Evolutionary conservation across 2,329 filamentous ascomycete genomes (phyloP).

Genomic region (Reticulascus tulasneorum): DNA sequence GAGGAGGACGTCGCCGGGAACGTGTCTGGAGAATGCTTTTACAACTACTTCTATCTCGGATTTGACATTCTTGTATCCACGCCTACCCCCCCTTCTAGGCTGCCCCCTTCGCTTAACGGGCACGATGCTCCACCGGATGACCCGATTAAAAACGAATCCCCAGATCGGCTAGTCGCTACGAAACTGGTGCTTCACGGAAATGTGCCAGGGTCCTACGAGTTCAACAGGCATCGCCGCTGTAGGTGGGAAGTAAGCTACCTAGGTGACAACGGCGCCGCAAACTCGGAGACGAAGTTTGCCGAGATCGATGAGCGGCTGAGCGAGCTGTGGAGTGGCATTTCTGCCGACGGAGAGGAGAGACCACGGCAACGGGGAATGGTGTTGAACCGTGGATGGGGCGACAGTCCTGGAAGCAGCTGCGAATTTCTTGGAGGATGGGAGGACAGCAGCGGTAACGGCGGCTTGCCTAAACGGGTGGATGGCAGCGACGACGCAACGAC

Average conservation of each 20-base stretch:
- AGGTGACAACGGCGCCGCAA: constrained; percentile 44
- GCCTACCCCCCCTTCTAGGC: constrained; percentile 60
- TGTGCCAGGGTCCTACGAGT: constrained; percentile 91
- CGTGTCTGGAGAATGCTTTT: constrained; percentile 75
- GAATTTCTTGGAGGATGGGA: constrained; percentile 85
- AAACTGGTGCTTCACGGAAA: constrained; percentile 95
- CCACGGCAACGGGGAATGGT: constrained; percentile 72
- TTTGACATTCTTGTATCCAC: constrained; percentile 91
- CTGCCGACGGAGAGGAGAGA: constrained; percentile 49
- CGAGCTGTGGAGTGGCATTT: constrained; percentile 65
- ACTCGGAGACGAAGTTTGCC: constrained; percentile 76
- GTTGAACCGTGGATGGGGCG: constrained; percentile 84
- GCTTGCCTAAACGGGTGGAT: constrained; percentile 48
- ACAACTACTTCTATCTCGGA: constrained; percentile 95
- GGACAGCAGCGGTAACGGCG: constrained; percentile 54
- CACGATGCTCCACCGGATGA: constrained; percentile 21
- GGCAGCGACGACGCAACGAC: constrained; percentile 61
- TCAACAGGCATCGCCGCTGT: constrained; percentile 88
- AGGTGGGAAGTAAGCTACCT: constrained; percentile 75
- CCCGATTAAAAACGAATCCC: constrained; percentile 35
- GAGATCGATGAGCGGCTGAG: constrained; percentile 67
- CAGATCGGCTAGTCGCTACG: constrained; percentile 74
- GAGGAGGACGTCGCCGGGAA: constrained; percentile 52
- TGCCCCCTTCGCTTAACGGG: constrained; percentile 45
- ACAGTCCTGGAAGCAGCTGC: constrained; percentile 85